Evolutionary conservation across 1,139 yeast species (phyloP), one percentile per base, ranked within the genome.

Genomic region (Diutina rugosa): DNA sequence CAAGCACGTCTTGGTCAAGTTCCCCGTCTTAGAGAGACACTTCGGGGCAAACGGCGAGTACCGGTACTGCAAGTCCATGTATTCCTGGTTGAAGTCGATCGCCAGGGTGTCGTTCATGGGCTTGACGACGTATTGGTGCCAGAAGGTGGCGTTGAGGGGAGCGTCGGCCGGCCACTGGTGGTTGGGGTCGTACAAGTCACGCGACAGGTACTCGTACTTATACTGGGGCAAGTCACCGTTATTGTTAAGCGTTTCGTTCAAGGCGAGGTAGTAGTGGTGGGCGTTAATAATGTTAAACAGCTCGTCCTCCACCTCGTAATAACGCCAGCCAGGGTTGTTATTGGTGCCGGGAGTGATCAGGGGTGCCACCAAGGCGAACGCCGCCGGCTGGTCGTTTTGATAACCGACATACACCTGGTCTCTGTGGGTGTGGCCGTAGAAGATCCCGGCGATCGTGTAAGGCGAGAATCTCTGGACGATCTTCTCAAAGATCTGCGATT

Each of bases 351-450:
- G 90, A 14, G 90, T 84, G 49, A 85, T 77, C 1, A 88, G 80
- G 60, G 82, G 90, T 0, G 79, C 75, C 56, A 85, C 77, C 86
- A 86, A 85, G 0, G 87, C 84, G 71, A 80, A 72, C 63, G 78
- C 77, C 38, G 83, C 62, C 3, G 80, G 81, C 54, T 74, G 74
- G 57, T 72, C 69, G 30, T 76, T 67, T 5, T 76, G 73, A 63
- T 83, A 84, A 56, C 82, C 67, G 9, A 85, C 72, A 56, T 79
- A 77, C 70, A 84, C 84, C 67, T 84, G 86, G 67, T 85, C 91
- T 62, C 73, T 72, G 64, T 85, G 91, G 9, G 89, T 85, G 64
- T 85, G 90, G 29, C 90, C 91, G 65, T 78, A 84, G 70, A 85
- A 85, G 18, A 84, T 72, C 56, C 79, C 84, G 10, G 90, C 87